Evolutionary conservation across 768 basidiomycete species (phyloP).

Genomic region (Serendipita sp.): DNA sequence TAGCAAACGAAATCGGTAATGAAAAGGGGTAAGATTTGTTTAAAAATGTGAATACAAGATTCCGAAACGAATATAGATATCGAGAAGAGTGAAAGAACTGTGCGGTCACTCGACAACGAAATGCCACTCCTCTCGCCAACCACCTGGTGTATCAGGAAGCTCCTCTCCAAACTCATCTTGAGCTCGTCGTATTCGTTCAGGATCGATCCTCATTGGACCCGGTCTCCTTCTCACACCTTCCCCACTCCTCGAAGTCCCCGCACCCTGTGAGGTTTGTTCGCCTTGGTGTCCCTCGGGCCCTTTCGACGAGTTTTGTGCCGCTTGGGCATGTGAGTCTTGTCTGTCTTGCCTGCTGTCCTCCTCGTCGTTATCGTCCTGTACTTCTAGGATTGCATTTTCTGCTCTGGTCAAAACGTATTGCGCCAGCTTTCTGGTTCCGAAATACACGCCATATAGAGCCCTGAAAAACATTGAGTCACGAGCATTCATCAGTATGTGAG

Average conservation of each 20-base stretch:
- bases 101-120: neutral
- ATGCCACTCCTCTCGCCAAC: neutral
- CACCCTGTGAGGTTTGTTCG: neutral
- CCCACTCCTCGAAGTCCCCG: neutral
- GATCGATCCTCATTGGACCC: neutral
- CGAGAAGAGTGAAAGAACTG: no score
- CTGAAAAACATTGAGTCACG: neutral
- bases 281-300: neutral
- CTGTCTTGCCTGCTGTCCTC: neutral
- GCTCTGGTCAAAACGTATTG: neutral
- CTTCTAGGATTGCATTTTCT: conserved; percentile 1
- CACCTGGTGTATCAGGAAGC: neutral
- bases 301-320: neutral
- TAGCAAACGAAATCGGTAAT: neutral
- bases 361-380: neutral
- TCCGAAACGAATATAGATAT: no score
- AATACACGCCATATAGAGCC: neutral
- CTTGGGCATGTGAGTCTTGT: neutral
- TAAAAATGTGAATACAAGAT: no score
- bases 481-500: no score
- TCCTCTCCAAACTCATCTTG: conserved; percentile 3
- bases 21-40: no score
- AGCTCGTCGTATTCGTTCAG: neutral
- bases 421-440: neutral
- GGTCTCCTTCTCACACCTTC: neutral